phyloP scores from a whole-genome alignment of 2,329 filamentous ascomycete genomes.

The Hypoxylon sp. region DNA sequence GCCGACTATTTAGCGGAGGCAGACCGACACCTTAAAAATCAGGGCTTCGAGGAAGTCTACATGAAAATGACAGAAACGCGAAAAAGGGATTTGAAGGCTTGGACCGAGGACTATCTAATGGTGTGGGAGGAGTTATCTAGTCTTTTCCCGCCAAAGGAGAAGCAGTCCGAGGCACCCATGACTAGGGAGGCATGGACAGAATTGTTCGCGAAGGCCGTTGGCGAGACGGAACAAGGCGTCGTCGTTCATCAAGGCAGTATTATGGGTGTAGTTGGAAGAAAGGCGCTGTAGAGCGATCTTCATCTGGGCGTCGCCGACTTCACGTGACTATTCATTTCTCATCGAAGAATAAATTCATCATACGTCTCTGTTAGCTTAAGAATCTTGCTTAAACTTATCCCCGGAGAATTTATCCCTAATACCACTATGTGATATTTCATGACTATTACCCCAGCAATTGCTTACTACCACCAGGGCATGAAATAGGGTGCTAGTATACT shows the following conservation, averaged over 20 bases:
- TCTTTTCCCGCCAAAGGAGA: conserved; percentile 42
- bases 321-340: neutral
- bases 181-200: conserved; percentile 44
- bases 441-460: neutral
- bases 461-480: neutral
- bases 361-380: neutral
- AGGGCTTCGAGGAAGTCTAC: conserved; percentile 35
- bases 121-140: conserved; percentile 47
- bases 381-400: neutral
- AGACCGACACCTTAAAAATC: conserved; percentile 25
- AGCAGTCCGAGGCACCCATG: conserved; percentile 38
- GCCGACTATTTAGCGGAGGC: conserved; percentile 32
- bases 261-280: conserved; percentile 36
- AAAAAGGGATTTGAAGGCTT: conserved; percentile 46
- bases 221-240: conserved; percentile 50
- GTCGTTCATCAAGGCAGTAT: conserved; percentile 40
- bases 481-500: no score
- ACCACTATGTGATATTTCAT: neutral
- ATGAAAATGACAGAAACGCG: conserved; percentile 5
- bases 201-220: conserved; percentile 41
- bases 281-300: conserved; percentile 31
- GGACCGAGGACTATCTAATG: conserved; percentile 51
- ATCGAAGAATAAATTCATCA: neutral
- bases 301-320: neutral
- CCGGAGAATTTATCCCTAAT: neutral